A percentile compares a stretch with the other conserved stretches of the same genome.
phyloP scores from a whole-genome alignment of 2,329 filamentous ascomycete genomes.

The Xylariales sp. region DNA sequence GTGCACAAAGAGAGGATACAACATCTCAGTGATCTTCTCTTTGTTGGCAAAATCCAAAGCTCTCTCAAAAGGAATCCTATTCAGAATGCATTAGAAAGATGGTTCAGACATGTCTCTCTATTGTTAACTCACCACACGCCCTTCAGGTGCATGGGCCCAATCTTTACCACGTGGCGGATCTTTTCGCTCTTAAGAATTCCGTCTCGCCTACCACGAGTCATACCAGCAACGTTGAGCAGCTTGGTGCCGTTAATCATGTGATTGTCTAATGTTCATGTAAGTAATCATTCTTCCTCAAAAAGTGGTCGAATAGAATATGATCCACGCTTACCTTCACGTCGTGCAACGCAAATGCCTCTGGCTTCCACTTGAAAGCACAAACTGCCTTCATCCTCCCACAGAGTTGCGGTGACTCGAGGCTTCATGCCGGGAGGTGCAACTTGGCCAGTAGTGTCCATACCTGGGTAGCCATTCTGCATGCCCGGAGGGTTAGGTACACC shows the following conservation, averaged over 20 bases:
- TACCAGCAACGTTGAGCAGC: conserved; percentile 91
- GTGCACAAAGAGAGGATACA: conserved; percentile 96
- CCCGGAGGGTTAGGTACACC: conserved; percentile 46
- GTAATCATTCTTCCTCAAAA: too few relatives aligned
- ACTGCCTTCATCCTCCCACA: conserved; percentile 98
- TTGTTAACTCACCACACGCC: conserved; percentile 75
- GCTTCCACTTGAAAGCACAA: conserved; percentile 97
- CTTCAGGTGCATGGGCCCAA: conserved; percentile 98
- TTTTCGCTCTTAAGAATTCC: conserved; percentile 98
- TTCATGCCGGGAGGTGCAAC: conserved; percentile 92
- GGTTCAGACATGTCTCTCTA: conserved; percentile 4
- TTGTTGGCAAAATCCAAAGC: conserved; percentile 99
- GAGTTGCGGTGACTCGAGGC: conserved; percentile 87
- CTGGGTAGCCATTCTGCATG: conserved; percentile 54
- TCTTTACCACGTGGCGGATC: conserved; percentile 94
- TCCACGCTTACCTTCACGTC: conserved; percentile 60
- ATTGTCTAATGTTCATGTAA: conserved; percentile 38
- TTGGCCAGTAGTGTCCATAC: conserved; percentile 79
- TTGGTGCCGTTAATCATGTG: conserved; percentile 99
- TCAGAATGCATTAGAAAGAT: conserved; percentile 7
- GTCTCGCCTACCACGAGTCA: conserved; percentile 93
- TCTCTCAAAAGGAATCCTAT: conserved; percentile 94
- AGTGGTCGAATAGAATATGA: not conserved
- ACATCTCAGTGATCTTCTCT: conserved; percentile 94
- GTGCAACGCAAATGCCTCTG: conserved; percentile 89